Conservation (phyloP, 148 eudicot genomes). For the Dianthus caryophyllus region DNA sequence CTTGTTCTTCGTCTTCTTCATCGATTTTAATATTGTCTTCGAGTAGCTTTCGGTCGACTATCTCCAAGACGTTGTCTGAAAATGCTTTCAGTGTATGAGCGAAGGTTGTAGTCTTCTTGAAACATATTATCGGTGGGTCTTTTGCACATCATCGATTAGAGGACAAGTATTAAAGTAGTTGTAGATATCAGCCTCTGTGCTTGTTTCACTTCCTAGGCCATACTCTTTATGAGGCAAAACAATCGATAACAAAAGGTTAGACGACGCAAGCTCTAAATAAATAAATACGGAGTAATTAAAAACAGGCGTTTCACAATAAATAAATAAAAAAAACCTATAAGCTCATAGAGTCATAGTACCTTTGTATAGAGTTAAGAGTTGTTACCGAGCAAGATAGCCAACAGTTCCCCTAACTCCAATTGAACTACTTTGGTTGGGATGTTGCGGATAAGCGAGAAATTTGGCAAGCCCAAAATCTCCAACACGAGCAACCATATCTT, state of each 20-base stretch:
- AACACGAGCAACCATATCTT: conserved; percentile 32
- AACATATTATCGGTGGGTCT: conserved; percentile 12
- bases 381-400: conserved; percentile 36
- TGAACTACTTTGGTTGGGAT: conserved; percentile 21
- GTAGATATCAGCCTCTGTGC: conserved; percentile 5
- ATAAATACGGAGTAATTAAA: no score
- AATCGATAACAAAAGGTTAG: neutral
- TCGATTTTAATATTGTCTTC: neutral
- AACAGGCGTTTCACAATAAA: neutral
- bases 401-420: conserved; percentile 28
- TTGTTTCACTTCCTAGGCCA: conserved; percentile 9
- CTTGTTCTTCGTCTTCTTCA: neutral
- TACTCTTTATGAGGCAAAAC: neutral
- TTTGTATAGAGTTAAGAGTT: no score
- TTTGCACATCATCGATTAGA: conserved; percentile 17
- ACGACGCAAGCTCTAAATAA: no score
- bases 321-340: neutral
- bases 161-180: conserved; percentile 9
- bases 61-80: conserved; percentile 4
- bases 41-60: conserved; percentile 8
- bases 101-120: conserved; percentile 15
- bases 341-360: no score
- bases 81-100: conserved; percentile 10
- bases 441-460: conserved; percentile 11
- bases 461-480: conserved; percentile 37